Evolutionary conservation across 768 basidiomycete genomes (phyloP), one percentile per base, ranked within the genome.

Genomic region (Chiua virens): DNA sequence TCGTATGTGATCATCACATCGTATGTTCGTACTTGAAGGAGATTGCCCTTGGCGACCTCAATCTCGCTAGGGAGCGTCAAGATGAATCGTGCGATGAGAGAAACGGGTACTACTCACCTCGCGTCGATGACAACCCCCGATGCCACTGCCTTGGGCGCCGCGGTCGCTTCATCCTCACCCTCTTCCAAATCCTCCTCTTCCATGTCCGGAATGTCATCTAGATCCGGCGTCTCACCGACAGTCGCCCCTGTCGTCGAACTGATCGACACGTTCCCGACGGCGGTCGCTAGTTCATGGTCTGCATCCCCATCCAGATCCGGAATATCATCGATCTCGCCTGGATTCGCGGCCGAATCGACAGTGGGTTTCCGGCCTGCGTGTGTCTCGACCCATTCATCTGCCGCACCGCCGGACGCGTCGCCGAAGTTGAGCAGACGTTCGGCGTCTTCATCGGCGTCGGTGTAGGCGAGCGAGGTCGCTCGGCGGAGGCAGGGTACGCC

Each of bases 1-100:
- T 99, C 97, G 70, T 98, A 99, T 42, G 92, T 92, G 76, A 99
- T 98, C 88, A 97, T 92, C 63, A 98, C 95, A 69, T 99, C 97
- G 75, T 99, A 99, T 11, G 96, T 99, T 64, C 97, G 83, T 36
- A 98, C 92, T 79, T 95, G 92, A 37, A 98, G 76, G 23, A 98
- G 77, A 62, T 97, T 97, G 50, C 83, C 84, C 54, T 85, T 90
- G 30, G 84, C 81, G 20, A 80, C 76, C 57, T 87, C 84, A 18
- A 79, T 73, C 59, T 82, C 72, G 55, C 86, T 91, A 54, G 34
- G 44, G 27, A 5, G 34, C 13, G 22, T 42, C 42, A 61, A 53
- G 32, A 27, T 27, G 36, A 14, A 27, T 23, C 40, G 32, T 21
- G 28, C 14, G 47, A 38, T 9, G 17, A 25, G 2, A 13, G 14